These are phyloP conservation scores for Backusella parvicylindrica DNA, from an alignment of 192 early-diverging fungal species.

Conservation along the genomic window DNA sequence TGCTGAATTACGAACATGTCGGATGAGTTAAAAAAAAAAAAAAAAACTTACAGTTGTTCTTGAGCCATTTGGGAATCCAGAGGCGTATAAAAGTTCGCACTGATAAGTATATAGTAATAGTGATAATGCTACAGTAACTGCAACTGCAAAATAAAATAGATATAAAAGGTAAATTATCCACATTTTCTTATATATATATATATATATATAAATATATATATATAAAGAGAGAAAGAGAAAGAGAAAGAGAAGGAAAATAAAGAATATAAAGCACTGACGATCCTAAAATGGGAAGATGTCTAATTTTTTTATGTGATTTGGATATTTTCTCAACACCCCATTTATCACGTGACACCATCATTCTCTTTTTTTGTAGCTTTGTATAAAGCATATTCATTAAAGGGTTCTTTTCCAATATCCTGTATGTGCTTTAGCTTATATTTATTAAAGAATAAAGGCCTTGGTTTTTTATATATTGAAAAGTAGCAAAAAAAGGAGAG, in stretches of 20 bases:
- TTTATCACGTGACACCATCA: slow-evolving; percentile 12
- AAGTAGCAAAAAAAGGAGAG: neutral
- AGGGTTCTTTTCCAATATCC: neutral
- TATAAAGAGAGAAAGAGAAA: neutral
- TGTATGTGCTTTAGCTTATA: neutral
- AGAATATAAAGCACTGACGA: neutral
- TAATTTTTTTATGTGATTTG: slow-evolving; percentile 5
- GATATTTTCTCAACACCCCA: slow-evolving; percentile 8
- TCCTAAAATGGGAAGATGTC: neutral
- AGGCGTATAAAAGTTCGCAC: slow-evolving; percentile 30
- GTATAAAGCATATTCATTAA: neutral
- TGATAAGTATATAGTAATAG: slow-evolving; percentile 24
- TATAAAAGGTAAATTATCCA: slow-evolving; percentile 13
- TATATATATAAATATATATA: too few species aligned
- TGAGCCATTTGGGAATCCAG: slow-evolving; percentile 25
- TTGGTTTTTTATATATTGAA: neutral
- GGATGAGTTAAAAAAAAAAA: neutral
- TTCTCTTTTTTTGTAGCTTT: neutral
- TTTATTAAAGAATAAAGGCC: neutral
- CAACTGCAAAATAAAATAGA: slow-evolving; percentile 17
- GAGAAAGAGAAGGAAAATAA: neutral
- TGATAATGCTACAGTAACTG: slow-evolving; percentile 15
- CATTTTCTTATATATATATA: neutral
- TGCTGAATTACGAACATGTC: neutral
- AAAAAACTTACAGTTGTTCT: slow-evolving; percentile 18